Base-by-base conservation (phyloP, 2,329 filamentous ascomycete genomes). In the Penicillium verrucosum region DNA sequence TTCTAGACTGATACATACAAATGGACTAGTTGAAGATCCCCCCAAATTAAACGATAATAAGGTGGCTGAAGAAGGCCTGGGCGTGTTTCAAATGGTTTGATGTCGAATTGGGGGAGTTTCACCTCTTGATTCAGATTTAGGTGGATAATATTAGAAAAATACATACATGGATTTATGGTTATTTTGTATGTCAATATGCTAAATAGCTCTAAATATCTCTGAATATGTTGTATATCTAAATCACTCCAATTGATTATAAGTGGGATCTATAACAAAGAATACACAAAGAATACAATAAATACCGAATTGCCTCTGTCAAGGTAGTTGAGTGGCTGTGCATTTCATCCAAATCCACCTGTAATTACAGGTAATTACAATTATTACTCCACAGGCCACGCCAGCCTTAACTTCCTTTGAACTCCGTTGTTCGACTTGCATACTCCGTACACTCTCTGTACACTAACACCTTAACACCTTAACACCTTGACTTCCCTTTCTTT, bases 1-100 rank as follows among this genome's bases (percentile, higher is more conserved):
- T 86, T 96, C 65, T 94, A 67, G 74, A 11, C 11, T 32, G 30
- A 14, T 32, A 32, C 30, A 12, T 32, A 30, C 27, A 9, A 27
- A n/a, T 16, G 5, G n/a, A 32, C n/a, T 27, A 49, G 16, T 6
- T 42, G 37, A 44, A 36, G 40, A 45, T 29, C 49, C 4, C 14
- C 27, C 5, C 16, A 27, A 34, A 44, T 45, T 42, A 43, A 50
- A 41, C 32, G 23, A 50, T 43, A 42, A 51, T 42, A 51, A 44
- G 49, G 47, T 32, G 47, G 47, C 36, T 49, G 44, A 16, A 25
- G 34, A 25, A 49, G 21, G 44, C 18, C 44, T 46, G 45, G 30
- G 32, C 30, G 11, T 29, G 30, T 46, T 46, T 52, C 25, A 48
- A 48, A n/a, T 11, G 10, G 27, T 53, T 52, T 45, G 23, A 23